phyloP scores from a whole-genome alignment of 441 rosid species.

The Euphorbia schlechtendalii region DNA sequence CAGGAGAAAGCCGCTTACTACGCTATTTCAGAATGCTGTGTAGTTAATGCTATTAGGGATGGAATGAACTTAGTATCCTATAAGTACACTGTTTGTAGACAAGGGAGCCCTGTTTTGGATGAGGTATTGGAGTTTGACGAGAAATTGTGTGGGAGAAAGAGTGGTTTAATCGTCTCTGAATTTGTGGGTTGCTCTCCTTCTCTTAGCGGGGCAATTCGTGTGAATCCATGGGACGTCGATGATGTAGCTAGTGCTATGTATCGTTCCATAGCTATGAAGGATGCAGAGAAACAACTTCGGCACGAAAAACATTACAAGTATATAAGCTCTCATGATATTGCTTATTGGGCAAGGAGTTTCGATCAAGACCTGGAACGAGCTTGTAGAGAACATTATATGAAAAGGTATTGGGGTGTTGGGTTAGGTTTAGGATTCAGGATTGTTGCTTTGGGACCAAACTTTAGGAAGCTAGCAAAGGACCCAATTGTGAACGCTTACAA shows the following conservation, averaged over 20 bases:
- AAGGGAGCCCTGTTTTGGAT: slow-evolving; percentile 59
- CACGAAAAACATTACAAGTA: slow-evolving; percentile 86
- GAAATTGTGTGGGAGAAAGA: slow-evolving; percentile 33
- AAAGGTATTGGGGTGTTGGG: slow-evolving; percentile 71
- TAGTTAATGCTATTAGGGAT: slow-evolving; percentile 78
- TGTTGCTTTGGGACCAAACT: slow-evolving; percentile 65
- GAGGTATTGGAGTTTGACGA: slow-evolving; percentile 39
- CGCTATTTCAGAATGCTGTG: slow-evolving; percentile 63
- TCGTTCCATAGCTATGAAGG: slow-evolving; percentile 39
- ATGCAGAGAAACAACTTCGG: slow-evolving; percentile 56
- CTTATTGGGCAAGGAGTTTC: slow-evolving; percentile 75
- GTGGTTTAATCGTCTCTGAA: slow-evolving; percentile 75
- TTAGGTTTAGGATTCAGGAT: slow-evolving; percentile 63
- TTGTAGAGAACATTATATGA: slow-evolving; percentile 56
- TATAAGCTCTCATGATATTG: slow-evolving; percentile 70
- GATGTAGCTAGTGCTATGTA: slow-evolving; percentile 56
- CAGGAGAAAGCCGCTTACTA: slow-evolving; percentile 64
- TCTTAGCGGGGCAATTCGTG: slow-evolving; percentile 79
- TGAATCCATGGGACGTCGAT: slow-evolving; percentile 73
- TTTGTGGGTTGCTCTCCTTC: slow-evolving; percentile 89
- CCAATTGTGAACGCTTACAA: slow-evolving; percentile 51
- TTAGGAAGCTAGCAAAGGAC: slow-evolving; percentile 53
- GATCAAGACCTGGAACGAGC: slow-evolving; percentile 80
- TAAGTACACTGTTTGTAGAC: slow-evolving; percentile 64
- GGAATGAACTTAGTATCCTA: slow-evolving; percentile 90